Base-by-base conservation (phyloP, 2,329 filamentous ascomycete species). In the Fusarium torreyae region DNA sequence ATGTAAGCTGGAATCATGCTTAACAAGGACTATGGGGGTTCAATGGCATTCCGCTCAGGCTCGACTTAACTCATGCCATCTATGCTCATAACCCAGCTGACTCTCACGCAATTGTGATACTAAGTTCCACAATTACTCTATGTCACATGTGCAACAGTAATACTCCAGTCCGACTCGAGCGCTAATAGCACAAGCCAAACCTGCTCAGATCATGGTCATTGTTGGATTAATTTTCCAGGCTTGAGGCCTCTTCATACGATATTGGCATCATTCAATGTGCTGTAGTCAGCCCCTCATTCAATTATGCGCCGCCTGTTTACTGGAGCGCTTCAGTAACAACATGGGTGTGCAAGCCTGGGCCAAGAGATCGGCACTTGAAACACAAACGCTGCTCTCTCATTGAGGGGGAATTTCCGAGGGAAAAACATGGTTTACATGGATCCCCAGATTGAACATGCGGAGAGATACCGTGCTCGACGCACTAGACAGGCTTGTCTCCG, bases 241-340 rank as follows among this genome's bases (percentile, higher is more conserved):
- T 36, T 11, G n/a, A 4, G 38, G 26, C 18, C 18, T 36, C 7
- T 15, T 20, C 26, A n/a, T n/a, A 10, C 14, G 15, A 22, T 42
- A 26, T 31, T 36, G 40, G 7, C 43, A 46, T 51, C 61, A 51
- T 39, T 13, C 11, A 17, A 53, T 28, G 28, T 36, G 8, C 17
- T 26, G 28, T 43, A 45, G 42, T 51, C 34, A 38, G 34, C 49
- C 66, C 66, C 61, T 69, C 60, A 57, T 57, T 13, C 13, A 36
- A 17, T 70, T 69, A 70, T 58, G 66, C 66, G 66, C 66, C 36
- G 22, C 28, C 40, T 39, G 52, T 42, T 63, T 20, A 69, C 57
- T 69, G 66, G 66, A 70, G 66, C 66, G 57, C 66, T 67, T 69
- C 61, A 39, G 42, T 18, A 31, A 15, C 15, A 34, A 28, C 66